Conservation (phyloP, 129 eudicot genomes). For the Flaveria bidentis region DNA sequence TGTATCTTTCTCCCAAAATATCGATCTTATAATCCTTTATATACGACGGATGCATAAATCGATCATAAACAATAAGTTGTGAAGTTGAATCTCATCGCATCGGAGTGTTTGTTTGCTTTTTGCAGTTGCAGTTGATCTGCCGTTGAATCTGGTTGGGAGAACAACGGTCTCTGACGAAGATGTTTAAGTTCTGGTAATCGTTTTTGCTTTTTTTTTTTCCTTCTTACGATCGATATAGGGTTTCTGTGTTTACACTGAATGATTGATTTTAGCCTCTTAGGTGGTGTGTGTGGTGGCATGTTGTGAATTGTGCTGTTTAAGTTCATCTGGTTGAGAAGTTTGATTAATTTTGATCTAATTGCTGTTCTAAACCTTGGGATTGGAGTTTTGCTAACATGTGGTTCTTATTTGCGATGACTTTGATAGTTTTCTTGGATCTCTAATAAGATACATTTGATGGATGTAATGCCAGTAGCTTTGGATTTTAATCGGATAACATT, state of each 20-base stretch:
- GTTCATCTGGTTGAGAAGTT: not conserved
- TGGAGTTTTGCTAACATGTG: conserved; percentile 7
- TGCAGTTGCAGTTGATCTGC: not conserved
- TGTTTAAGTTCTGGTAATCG: conserved; percentile 39
- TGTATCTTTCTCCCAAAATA: not conserved
- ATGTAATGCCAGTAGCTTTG: no score
- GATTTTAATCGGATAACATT: no score
- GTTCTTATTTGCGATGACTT: not conserved
- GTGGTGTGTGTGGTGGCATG: not conserved
- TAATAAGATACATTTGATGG: not conserved
- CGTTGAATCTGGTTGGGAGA: conserved; percentile 1
- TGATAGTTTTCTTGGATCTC: not conserved
- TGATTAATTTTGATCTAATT: not conserved
- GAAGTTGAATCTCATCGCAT: conserved; percentile 15
- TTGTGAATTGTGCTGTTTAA: not conserved
- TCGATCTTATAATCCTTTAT: conserved; percentile 4
- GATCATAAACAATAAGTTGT: conserved; percentile 5
- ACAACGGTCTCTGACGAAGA: conserved; percentile 12
- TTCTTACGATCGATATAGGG: not conserved
- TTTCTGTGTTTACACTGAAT: conserved; percentile 9
- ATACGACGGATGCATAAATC: not conserved
- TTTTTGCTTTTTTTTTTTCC: not conserved
- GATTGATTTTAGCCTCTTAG: not conserved
- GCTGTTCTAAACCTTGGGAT: not conserved
- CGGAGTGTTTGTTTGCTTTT: not conserved